phyloP scores from a whole-genome alignment of 768 basidiomycete genomes.

The Suillus paluster region DNA sequence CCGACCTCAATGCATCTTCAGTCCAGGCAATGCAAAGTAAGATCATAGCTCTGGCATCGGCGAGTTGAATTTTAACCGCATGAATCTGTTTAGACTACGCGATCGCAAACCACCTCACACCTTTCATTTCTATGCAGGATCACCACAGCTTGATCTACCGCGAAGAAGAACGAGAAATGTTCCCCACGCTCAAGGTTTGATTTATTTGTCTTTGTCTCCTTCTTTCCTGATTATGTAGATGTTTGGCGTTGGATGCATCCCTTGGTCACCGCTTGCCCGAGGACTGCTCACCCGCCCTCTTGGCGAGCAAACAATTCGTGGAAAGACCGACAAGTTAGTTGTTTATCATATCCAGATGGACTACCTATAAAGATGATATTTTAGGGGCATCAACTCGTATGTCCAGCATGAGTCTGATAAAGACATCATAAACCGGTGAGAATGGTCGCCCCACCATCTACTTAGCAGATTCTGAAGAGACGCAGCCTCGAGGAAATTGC shows the following conservation, averaged over 20 bases:
- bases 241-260: constrained; percentile 59
- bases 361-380: not conserved
- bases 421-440: constrained; percentile 46
- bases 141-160: constrained; percentile 64
- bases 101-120: constrained; percentile 57
- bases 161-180: constrained; percentile 70
- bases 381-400: constrained; percentile 24
- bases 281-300: constrained; percentile 51
- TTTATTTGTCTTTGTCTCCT: not conserved
- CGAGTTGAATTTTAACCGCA: not conserved
- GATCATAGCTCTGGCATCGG: constrained; percentile 12
- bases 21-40: constrained; percentile 62
- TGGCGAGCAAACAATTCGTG: constrained; percentile 43
- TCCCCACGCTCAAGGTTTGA: constrained; percentile 56
- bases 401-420: constrained; percentile 33
- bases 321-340: constrained; percentile 37
- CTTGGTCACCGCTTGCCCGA: constrained; percentile 63
- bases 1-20: constrained; percentile 17
- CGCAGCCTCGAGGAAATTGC: constrained; percentile 58
- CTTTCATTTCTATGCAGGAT: constrained; percentile 75
- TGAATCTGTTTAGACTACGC: constrained; percentile 52
- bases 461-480: constrained; percentile 11
- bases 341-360: not conserved
- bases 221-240: constrained; percentile 34
- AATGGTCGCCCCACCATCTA: constrained; percentile 7